Percentiles rank a stretch among this genome's conserved stretches.
Conservation (phyloP, 495 filamentous ascomycete species). For the Amniculicola lignicola region DNA sequence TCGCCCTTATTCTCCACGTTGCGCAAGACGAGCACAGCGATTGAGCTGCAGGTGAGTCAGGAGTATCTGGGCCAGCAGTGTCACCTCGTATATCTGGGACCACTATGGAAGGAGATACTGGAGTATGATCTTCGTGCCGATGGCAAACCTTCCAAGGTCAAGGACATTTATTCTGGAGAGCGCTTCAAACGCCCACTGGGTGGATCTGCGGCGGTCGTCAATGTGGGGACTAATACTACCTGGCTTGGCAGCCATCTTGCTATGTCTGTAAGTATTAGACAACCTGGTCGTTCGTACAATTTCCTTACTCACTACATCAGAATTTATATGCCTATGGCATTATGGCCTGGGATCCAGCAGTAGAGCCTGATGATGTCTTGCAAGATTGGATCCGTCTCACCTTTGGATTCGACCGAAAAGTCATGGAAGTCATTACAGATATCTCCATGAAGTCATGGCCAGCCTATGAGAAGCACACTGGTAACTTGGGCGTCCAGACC, state of each 20-base stretch:
- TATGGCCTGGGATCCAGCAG: conserved; percentile 59
- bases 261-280: conserved; percentile 50
- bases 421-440: conserved; percentile 57
- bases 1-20: conserved; percentile 70
- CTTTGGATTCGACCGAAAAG: conserved; percentile 52
- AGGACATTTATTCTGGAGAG: conserved; percentile 58
- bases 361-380: conserved; percentile 49
- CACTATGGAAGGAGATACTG: conserved; percentile 64
- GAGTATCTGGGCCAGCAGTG: conserved; percentile 72
- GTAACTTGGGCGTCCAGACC: conserved; percentile 69
- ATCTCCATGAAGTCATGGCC: conserved; percentile 70
- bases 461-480: conserved; percentile 67
- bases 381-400: conserved; percentile 66
- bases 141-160: conserved; percentile 50
- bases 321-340: conserved; percentile 70
- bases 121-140: conserved; percentile 65
- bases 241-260: conserved; percentile 68
- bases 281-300: background rate
- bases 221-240: conserved; percentile 63
- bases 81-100: conserved; percentile 64
- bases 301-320: background rate
- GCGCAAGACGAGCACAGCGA: conserved; percentile 54
- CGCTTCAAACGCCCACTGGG: conserved; percentile 57
- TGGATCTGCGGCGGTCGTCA: conserved; percentile 66
- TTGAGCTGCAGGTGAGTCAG: conserved; percentile 65